Evolutionary conservation across 768 basidiomycete species (phyloP).

Genomic region (Ramaria sp.): DNA sequence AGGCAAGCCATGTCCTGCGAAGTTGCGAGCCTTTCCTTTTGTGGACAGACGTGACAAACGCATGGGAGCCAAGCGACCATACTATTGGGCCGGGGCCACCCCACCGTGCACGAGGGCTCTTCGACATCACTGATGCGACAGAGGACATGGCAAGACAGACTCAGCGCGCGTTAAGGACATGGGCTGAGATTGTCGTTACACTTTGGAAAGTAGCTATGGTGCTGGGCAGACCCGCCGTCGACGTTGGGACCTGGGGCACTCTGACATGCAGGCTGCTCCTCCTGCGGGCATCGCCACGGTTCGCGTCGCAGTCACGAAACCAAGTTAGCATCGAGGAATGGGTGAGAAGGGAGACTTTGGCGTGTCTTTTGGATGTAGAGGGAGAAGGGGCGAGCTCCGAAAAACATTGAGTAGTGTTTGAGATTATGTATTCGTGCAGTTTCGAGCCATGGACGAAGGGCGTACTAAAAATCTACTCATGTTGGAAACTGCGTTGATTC

Average conservation of each 20-base stretch:
- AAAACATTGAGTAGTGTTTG: too few species aligned
- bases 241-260: constrained; percentile 33
- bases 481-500: too few species aligned
- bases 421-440: too few species aligned
- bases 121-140: constrained; percentile 19
- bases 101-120: constrained; percentile 26
- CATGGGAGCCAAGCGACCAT: background rate
- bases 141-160: constrained; percentile 13
- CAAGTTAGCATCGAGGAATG: constrained; percentile 36
- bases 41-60: background rate
- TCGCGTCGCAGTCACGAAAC: constrained; percentile 24
- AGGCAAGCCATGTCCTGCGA: background rate
- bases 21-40: constrained; percentile 7
- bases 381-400: too few species aligned
- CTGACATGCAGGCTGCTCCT: constrained; percentile 45
- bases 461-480: too few species aligned
- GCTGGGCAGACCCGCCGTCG: constrained; percentile 13
- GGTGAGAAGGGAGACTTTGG: constrained; percentile 34
- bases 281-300: constrained; percentile 32
- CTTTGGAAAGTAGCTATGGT: constrained; percentile 49
- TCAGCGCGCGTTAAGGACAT: constrained; percentile 21
- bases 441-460: too few species aligned
- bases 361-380: constrained; percentile 9
- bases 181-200: constrained; percentile 42
- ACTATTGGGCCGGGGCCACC: constrained; percentile 16